Base-by-base conservation (phyloP, 768 basidiomycete species). In the Boletus vinaceobasis region DNA sequence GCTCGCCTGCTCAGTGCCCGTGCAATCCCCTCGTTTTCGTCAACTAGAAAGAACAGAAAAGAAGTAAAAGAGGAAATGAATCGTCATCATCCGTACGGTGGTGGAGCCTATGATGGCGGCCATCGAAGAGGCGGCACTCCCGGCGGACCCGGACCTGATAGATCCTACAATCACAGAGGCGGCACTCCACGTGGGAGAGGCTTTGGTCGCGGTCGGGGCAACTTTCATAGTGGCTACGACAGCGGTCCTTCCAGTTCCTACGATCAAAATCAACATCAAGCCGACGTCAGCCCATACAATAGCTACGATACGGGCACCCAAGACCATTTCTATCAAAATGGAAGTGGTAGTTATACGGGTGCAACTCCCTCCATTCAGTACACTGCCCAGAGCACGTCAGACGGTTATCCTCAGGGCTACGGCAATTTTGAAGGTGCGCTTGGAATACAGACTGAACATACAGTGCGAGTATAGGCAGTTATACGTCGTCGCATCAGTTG, bases 71-170 rank as follows among this genome's bases (percentile, higher is more conserved):
- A 50, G 46, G 37, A 53, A 51, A 93, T 93, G 90, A 90, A 91
- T 74, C 88, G 90, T 67, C 90, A 92, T 74, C 89, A 93, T 81
- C 91, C 91, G 26, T 93, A 93, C 74, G 82, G 82, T 63, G 79
- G 58, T 57, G 68, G 79, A 60, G 74, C 75, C 66, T 86, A 83
- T 77, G 89, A 89, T 57, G 74, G 75, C 52, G 72, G 75, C 43
- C 78, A 83, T 53, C 73, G 77, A 65, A 83, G 88, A 68, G 87
- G 87, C 45, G 87, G 85, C 53, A 77, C 81, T 56, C 81, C 83
- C 39, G 74, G 79, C 59, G 84, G 83, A 64, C 83, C 83, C 61
- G 87, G 87, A 53, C 84, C 83, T 66, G 87, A 89, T 74, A 82
- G 90, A 76, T 81, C 83, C 59, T 72, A 63, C 58, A 79, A 86